Evolutionary conservation across 2,329 filamentous ascomycete genomes (phyloP), one percentile per base, ranked within the genome.

Genomic region (Sordariomycetes sp.): DNA sequence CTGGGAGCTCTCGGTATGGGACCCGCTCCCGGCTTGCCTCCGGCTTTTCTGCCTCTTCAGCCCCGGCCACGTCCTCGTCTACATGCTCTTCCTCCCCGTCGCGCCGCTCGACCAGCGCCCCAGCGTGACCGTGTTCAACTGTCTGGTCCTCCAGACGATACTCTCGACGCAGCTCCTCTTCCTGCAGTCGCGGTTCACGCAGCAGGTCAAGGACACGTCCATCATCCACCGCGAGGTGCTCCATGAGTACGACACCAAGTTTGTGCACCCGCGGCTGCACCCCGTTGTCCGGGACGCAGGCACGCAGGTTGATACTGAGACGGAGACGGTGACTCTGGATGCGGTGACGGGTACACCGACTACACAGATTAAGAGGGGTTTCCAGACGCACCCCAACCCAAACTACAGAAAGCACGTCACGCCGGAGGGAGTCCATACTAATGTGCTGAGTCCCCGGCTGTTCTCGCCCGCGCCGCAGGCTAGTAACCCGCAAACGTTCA

Each of bases 171-270:
- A 96, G 68, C 79, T 97, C 61, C 78, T 84, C 56, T 75, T 89
- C 34, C 74, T 97, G 54, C 85, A 87, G 60, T 79, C 78, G 2
- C 83, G 78, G 36, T 97, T 92, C 70, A 78, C 81, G 3, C 91
- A 92, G 67, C 91, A 97, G 68, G 82, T 82, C 60, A 95, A 90
- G 67, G 94, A 99, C 69, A 82, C 82, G 1, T 78, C 84, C 2
- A 79, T 96, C 53, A 87, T 99, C 59, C 90, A 95, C 63, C 90
- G 87, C 64, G 89, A 97, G 70, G 92, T 97, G 5, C 78, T 97
- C 71, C 86, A 90, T 67, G 94, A 99, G 71, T 99, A 99, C 67
- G 90, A 97, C 67, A 89, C 84, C 63, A 99, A 99, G 73, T 96
- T 87, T 66, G 94, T 99, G 1, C 90, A 95, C 65, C 94, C 94